These are phyloP conservation scores for Aspergillus carbonarius DNA, from an alignment of 2,329 filamentous ascomycete species.

Conservation along the genomic window DNA sequence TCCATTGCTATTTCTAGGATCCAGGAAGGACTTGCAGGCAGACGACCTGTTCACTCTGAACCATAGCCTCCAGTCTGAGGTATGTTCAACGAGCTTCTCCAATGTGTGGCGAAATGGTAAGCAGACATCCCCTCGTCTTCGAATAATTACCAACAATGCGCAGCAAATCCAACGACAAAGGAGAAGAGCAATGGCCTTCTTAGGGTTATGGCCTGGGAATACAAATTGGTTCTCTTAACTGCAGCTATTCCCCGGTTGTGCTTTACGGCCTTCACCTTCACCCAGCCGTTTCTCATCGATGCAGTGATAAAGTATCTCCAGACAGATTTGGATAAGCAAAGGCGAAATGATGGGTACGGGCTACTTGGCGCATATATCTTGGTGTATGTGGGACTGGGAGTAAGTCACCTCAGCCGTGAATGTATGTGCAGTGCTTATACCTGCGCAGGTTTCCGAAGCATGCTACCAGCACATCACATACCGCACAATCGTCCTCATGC, in stretches of 20 bases:
- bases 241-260: slow-evolving; percentile 17
- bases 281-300: slow-evolving; percentile 22
- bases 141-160: background rate
- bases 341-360: background rate
- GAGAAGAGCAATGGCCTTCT: background rate
- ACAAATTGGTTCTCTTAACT: slow-evolving; percentile 1
- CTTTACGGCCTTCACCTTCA: slow-evolving; percentile 18
- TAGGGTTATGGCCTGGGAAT: background rate
- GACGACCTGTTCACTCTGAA: background rate
- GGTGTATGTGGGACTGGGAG: background rate
- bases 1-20: background rate
- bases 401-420: background rate
- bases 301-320: background rate
- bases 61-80: background rate
- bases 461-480: slow-evolving; percentile 27
- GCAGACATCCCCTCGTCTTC: background rate
- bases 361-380: background rate
- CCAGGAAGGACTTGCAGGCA: background rate
- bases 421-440: background rate
- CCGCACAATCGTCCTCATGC: slow-evolving; percentile 9
- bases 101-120: background rate
- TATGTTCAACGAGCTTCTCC: background rate
- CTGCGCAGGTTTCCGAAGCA: slow-evolving; percentile 23
- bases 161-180: background rate
- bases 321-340: background rate